Evolutionary conservation across 257 asterid genomes (phyloP).

Genomic region (Nicotiana sylvestris): DNA sequence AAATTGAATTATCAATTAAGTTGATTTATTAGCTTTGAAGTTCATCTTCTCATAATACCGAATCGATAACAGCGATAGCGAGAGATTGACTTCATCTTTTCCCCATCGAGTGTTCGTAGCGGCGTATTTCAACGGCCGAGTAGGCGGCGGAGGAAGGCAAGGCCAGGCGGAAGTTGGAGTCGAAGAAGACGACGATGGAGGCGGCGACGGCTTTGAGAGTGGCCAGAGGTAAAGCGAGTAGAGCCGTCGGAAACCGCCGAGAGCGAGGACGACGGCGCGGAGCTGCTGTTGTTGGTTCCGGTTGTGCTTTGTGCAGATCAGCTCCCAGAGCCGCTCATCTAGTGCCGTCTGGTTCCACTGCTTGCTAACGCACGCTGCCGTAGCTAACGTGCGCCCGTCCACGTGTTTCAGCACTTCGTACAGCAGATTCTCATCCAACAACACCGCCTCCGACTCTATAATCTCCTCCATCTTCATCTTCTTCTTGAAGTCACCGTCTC

Average conservation of each 20-base stretch:
- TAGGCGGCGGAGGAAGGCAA: conserved; percentile 46
- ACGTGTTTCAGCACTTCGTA: conserved; percentile 85
- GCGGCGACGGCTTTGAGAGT: conserved; percentile 53
- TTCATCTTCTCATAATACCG: conserved; percentile 86
- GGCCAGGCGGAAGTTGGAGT: conserved; percentile 50
- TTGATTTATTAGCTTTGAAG: conserved; percentile 46
- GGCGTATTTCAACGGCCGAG: conserved; percentile 30
- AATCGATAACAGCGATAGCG: conserved; percentile 81
- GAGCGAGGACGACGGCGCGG: conserved; percentile 74
- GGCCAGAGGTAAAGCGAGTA: conserved; percentile 84
- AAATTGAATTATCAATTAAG: conserved; percentile 10
- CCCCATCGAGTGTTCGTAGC: conserved; percentile 75
- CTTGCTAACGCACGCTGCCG: conserved; percentile 77
- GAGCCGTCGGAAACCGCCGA: conserved; percentile 91
- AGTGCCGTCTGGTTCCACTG: conserved; percentile 79
- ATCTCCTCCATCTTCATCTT: conserved; percentile 34
- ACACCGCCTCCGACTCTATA: conserved; percentile 32
- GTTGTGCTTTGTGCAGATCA: conserved; percentile 82
- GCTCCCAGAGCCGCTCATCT: conserved; percentile 97
- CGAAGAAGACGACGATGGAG: conserved; percentile 33
- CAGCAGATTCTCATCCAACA: conserved; percentile 71
- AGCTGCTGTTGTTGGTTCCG: conserved; percentile 73
- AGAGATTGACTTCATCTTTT: conserved; percentile 88
- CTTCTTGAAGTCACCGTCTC: conserved; percentile 23
- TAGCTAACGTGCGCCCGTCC: conserved; percentile 80